Evolutionary conservation across 176 grass and related monocot species (phyloP), one percentile per base, ranked within the genome.

Genomic region (Dactylis glomerata): DNA sequence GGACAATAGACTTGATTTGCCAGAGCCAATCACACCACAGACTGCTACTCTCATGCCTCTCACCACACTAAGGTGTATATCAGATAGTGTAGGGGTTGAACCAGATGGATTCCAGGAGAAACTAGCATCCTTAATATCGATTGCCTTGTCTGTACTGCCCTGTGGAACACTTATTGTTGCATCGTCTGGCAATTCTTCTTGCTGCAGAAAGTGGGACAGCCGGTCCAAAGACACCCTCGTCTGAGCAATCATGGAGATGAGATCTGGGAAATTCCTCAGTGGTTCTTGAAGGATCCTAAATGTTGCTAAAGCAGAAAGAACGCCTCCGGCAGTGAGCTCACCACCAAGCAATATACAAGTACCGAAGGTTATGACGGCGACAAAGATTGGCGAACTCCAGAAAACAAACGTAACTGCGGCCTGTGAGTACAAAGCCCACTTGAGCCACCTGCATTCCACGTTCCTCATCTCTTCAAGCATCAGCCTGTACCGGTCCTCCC

Each of bases 201-300:
- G 89, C 79, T 84, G 87, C 28, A 99, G 71, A 50, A 96, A 94
- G 54, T 91, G 90, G 56, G 96, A 84, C 13, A 99, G 73, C 23
- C 96, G 86, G 37, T 94, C 93, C 78, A 99, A 69, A 75, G 96
- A 99, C 58, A 99, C 96, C 78, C 89, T 99, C 42, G 96, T 99
- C 83, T 99, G 96, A 7, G 96, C 94, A n/a, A 94, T 91, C 91
- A 95, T 99, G 45, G 93, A 99, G 36, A 99, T 87, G 79, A 99
- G 90, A 91, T 99, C 96, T 0, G 96, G 96, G 78, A 96, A 99
- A 81, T 95, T 99, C 74, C 96, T 96, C 27, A 99, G 78, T 55
- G 96, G 96, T 13, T 99, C 96, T 91, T 99, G 96, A 82, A 99
- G 96, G 91, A 99, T 99, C 71, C 96, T 89, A 76, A 99, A 99